Evolutionary conservation across 2,329 filamentous ascomycete genomes (phyloP), one percentile per base, ranked within the genome.

Genomic region (Epichloe amarillans): DNA sequence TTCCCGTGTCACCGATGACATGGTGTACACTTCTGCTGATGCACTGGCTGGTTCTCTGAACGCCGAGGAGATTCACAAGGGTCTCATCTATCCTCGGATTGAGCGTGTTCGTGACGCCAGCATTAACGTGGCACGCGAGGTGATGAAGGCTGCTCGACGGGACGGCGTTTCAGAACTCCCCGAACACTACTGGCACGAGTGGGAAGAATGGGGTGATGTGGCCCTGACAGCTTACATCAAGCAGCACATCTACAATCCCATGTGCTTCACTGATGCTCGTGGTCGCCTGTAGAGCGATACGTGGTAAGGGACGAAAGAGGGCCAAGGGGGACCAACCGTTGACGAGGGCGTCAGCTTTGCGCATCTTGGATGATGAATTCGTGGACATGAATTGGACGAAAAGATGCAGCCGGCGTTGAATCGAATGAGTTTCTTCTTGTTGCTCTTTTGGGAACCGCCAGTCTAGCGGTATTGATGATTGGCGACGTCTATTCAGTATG

Each of bases 21-120:
- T 98, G 93, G 89, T 98, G 63, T 97, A 97, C 72, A 89, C 86
- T 47, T 91, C 90, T 35, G 93, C 88, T 30, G 83, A 84, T 40
- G 84, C 88, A 4, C 79, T 97, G 19, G 80, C 88, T 15, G 82
- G 81, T 52, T 83, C 85, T 36, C 77, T 98, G 54, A 89, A 84
- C 55, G 75, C 81, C 39, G 84, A 93, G 55, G 93, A 98, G 72
- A 73, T 88, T 61, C 80, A 84, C 51, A 80, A 83, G 65, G 88
- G 88, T 50, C 83, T 94, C 65, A 83, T 97, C 62, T 97, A 98
- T 73, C 93, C 88, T 12, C 81, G 84, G 64, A 87, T 98, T 63
- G 83, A 88, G 67, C 86, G 93, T 55, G 95, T 98, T 57, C 82
- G 93, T 43, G 88, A 96, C 35, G 90, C 95, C 53, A 91, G 84